Conservation (phyloP, 2,329 filamentous ascomycete genomes). For the Aspergillus versicolor region DNA sequence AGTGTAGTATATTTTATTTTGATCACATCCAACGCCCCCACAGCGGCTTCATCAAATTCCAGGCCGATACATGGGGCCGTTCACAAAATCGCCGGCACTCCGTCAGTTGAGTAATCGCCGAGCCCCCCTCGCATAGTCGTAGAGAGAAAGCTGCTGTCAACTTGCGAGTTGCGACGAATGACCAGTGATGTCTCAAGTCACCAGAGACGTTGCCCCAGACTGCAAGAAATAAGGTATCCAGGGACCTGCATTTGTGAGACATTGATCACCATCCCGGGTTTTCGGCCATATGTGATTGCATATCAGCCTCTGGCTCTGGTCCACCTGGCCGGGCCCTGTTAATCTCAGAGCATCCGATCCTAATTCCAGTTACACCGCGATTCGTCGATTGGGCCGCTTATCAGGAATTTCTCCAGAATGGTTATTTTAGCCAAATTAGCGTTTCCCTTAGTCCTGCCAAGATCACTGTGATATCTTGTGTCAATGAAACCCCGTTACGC, state of each 20-base stretch:
- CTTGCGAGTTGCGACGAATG: too few species aligned
- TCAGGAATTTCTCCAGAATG: not conserved
- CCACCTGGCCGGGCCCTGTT: not conserved
- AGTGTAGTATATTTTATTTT: not conserved
- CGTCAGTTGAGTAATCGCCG: too few species aligned
- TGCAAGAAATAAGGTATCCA: not conserved
- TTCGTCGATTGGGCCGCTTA: not conserved
- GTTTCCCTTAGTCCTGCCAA: not conserved
- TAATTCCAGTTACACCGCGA: not conserved
- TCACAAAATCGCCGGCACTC: too few species aligned
- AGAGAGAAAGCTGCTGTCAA: not conserved
- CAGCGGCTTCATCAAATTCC: not conserved
- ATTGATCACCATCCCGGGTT: not conserved
- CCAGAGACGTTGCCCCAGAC: not conserved
- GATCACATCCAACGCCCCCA: too few species aligned
- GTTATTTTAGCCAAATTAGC: not conserved
- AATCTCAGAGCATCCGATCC: not conserved
- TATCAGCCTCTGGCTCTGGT: not conserved
- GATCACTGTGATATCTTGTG: not conserved
- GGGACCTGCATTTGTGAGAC: not conserved
- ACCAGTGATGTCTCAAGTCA: not conserved
- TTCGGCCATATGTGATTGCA: not conserved
- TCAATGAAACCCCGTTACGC: not conserved
- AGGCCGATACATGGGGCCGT: too few species aligned
- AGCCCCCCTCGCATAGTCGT: too few species aligned